phyloP scores from a whole-genome alignment of 495 filamentous ascomycete species.

The Hyaloscypha finlandica region DNA sequence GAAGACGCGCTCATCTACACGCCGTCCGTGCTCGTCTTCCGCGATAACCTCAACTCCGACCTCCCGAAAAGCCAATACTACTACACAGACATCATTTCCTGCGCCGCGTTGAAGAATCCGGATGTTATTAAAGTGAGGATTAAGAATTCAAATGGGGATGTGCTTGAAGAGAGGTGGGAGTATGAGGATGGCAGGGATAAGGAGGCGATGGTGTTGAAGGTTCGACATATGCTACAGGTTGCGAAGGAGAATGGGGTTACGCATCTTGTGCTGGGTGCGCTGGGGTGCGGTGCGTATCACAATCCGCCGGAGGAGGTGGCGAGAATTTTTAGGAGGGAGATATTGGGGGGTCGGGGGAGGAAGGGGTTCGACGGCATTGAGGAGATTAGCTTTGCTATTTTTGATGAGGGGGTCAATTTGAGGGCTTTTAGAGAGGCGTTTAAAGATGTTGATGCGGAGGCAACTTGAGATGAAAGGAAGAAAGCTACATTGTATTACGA shows the following conservation, averaged over 20 bases:
- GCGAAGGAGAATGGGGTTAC: slow-evolving; percentile 50
- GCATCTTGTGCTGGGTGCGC: slow-evolving; percentile 62
- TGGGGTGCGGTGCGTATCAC: slow-evolving; percentile 68
- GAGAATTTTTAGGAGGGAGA: slow-evolving; percentile 58
- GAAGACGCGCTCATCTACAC: slow-evolving; percentile 58
- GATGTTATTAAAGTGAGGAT: slow-evolving; percentile 33
- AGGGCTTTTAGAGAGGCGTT: slow-evolving; percentile 24
- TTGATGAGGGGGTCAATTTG: slow-evolving; percentile 31
- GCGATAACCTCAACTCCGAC: neutral
- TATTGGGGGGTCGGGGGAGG: slow-evolving; percentile 41
- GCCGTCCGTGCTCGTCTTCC: slow-evolving; percentile 48
- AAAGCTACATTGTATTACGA: neutral
- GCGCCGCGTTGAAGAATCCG: slow-evolving; percentile 55
- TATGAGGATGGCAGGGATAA: slow-evolving; percentile 45
- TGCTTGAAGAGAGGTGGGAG: neutral
- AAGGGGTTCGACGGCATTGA: slow-evolving; percentile 24
- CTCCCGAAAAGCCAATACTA: slow-evolving; percentile 29
- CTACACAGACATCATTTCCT: slow-evolving; percentile 60
- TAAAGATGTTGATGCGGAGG: neutral
- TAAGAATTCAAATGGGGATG: slow-evolving; percentile 17
- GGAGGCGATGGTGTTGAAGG: slow-evolving; percentile 57
- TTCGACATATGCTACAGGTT: slow-evolving; percentile 59
- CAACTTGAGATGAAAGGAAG: neutral
- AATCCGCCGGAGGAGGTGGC: slow-evolving; percentile 67
- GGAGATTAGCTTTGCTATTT: slow-evolving; percentile 32